Evolutionary conservation across 225 moss, liverwort and hornwort genomes (phyloP), one percentile per base, ranked within the genome.

Genomic region (Pleurozium schreberi): DNA sequence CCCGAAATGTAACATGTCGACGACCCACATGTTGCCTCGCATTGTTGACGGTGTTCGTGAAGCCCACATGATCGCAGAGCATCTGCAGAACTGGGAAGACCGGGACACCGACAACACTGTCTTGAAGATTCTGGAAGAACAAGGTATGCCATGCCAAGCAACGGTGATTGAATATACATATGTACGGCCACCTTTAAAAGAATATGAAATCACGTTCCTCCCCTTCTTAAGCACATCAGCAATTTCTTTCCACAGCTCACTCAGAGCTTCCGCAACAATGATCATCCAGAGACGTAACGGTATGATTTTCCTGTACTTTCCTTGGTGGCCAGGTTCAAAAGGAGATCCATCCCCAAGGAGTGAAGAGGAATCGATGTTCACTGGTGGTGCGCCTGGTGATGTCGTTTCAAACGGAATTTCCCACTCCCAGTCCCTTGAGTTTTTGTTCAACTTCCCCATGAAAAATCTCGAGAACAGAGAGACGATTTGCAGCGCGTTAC

Each of bases 1-100:
- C n/a, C n/a, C n/a, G 0, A n/a, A 57, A n/a, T 26, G 57, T n/a
- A 78, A 0, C 36, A 36, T 2, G 14, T 9, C 23, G 36, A 53
- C 23, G 36, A 53, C 53, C 23, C 36, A 38, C 55, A 17, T 78
- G n/a, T 16, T n/a, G 68, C 55, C 16, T 78, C 26, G 55, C 55
- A 78, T 55, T 78, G 55, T 55, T 78, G 26, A 78, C 16, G 57
- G 57, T 2, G 78, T 26, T 78, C 78, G 11, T 11, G 78, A 78
- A n/a, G 78, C 38, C 11, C 57, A n/a, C 57, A n/a, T n/a, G n/a
- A 78, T n/a, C 10, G n/a, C 57, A 26, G 78, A 38, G n/a, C n/a
- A n/a, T 78, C 55, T 25, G 55, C 77, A 55, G 16, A 78, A 78
- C 55, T 55, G 1, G 16, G 78, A 78, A 78, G 53, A 15, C 9